Percentiles rank a stretch among this genome's conserved stretches.
These are phyloP conservation scores for Syzygium grande DNA, from an alignment of 345 rosid species.

Conservation along the genomic window DNA sequence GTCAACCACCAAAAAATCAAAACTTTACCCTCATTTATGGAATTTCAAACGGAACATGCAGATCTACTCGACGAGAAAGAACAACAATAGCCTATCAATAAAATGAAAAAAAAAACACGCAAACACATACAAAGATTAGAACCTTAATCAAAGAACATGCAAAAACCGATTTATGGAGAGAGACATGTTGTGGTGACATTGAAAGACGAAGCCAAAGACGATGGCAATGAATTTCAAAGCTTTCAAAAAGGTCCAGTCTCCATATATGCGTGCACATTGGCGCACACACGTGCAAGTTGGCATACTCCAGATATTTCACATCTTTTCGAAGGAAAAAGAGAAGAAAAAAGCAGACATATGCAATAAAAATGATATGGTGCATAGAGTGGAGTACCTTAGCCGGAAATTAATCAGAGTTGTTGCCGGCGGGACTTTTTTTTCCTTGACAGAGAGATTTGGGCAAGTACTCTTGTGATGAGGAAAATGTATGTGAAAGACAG, in stretches of 20 bases:
- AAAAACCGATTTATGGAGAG: not conserved
- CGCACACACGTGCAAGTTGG: not conserved
- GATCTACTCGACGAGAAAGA: not conserved
- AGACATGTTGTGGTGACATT: no score
- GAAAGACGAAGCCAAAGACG: not conserved
- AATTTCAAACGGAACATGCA: not conserved
- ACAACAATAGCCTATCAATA: not conserved
- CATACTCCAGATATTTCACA: not conserved
- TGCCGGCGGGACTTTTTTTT: not conserved
- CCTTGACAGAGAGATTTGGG: not conserved
- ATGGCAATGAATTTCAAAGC: not conserved
- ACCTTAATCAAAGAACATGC: not conserved
- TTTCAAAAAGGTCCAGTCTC: not conserved
- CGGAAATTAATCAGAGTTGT: not conserved
- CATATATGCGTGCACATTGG: not conserved
- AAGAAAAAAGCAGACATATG: not conserved
- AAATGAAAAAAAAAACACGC: not conserved
- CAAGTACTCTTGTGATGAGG: not conserved
- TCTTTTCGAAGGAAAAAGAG: not conserved
- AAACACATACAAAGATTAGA: not conserved
- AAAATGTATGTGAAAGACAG: not conserved
- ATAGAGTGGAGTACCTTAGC: not conserved
- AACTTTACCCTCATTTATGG: not conserved
- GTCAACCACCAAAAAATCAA: not conserved
- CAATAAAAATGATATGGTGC: not conserved